Evolutionary conservation across 345 rosid genomes (phyloP), one percentile per base, ranked within the genome.

Genomic region (Corymbia maculata): DNA sequence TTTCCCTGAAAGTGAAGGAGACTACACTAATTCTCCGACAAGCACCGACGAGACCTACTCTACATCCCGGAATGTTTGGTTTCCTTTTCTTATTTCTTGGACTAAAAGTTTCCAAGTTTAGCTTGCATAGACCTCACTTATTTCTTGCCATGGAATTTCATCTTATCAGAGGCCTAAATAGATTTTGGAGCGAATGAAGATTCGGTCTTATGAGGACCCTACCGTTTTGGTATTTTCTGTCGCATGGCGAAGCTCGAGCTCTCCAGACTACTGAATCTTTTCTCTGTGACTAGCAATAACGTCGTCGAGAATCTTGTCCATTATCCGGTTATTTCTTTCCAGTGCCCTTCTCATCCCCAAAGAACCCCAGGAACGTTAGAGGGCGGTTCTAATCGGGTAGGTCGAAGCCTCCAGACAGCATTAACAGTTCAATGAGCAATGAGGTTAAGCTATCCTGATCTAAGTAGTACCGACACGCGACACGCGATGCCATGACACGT

Each of bases 381-480:
- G 89, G 90, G 66, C 88, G 86, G 36, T 30, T 90, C 84, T 88
- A 13, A 88, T 89, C 90, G 10, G 88, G 45, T 6, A 88, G 19
- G 9, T 44, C 21, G 8, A 88, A 89, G 12, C 91, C n/a, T 30
- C 45, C 51, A 86, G 42, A 85, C 3, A 91, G 84, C 42, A 30
- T 26, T 51, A 85, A n/a, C 11, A 42, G 14, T 79, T 88, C 47
- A 12, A 51, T 51, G 4, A 88, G 85, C 32, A 53, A 24, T 1
- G 68, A 86, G 16, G 45, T 59, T 36, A 90, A 89, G 49, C 88
- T 79, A 5, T 91, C 86, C n/a, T n/a, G n/a, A n/a, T n/a, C n/a
- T n/a, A n/a, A n/a, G n/a, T n/a, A n/a, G n/a, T n/a, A n/a, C n/a
- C n/a, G n/a, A n/a, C n/a, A n/a, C n/a, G n/a, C n/a, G n/a, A n/a